phyloP scores from a whole-genome alignment of 371 early-diverging fungal species.

The Actinomortierella wolfii region DNA sequence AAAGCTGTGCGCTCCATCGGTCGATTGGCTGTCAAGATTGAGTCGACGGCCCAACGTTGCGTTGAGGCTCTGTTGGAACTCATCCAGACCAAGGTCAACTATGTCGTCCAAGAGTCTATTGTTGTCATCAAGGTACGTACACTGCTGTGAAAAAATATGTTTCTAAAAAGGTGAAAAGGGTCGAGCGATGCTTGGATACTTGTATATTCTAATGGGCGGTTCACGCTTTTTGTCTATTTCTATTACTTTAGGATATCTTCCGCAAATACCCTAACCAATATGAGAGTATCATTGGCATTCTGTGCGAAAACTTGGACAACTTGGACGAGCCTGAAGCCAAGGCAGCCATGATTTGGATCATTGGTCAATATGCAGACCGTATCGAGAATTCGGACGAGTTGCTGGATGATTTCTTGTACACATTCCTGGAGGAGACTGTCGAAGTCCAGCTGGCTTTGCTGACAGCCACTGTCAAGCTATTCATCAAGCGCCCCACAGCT shows the following conservation, averaged over 20 bases:
- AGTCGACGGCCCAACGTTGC: slow-evolving; percentile 81
- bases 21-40: slow-evolving; percentile 90
- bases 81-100: slow-evolving; percentile 89
- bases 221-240: background rate
- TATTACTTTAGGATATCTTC: slow-evolving; percentile 79
- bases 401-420: slow-evolving; percentile 79
- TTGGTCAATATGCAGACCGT: slow-evolving; percentile 94
- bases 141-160: background rate
- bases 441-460: slow-evolving; percentile 87
- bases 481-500: slow-evolving; percentile 86
- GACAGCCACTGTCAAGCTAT: slow-evolving; percentile 90
- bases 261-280: slow-evolving; percentile 94
- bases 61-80: slow-evolving; percentile 85
- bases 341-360: slow-evolving; percentile 96
- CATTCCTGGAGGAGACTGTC: slow-evolving; percentile 78
- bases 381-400: slow-evolving; percentile 90
- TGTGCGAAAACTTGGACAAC: slow-evolving; percentile 89
- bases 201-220: background rate
- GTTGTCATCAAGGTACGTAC: slow-evolving; percentile 79
- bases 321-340: slow-evolving; percentile 96
- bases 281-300: slow-evolving; percentile 82
- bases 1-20: slow-evolving; percentile 93
- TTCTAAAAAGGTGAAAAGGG: background rate
- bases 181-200: background rate
- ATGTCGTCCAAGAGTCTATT: slow-evolving; percentile 94